Percentiles rank a stretch among this genome's conserved stretches.
Evolutionary conservation across 2,329 filamentous ascomycete genomes (phyloP).

Genomic region (Grosmannia penicillata): DNA sequence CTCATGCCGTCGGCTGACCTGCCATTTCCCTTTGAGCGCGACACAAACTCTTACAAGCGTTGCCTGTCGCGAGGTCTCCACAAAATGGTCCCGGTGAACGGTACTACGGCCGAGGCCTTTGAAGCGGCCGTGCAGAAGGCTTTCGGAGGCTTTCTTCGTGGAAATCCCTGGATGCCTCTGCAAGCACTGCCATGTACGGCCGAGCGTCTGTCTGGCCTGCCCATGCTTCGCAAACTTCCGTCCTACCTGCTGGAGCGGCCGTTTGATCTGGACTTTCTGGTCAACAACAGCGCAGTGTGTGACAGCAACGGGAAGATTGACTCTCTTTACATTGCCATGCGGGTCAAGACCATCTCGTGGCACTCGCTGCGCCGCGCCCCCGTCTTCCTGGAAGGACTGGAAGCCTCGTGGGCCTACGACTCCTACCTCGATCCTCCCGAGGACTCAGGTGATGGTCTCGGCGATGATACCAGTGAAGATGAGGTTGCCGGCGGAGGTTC

Average conservation of each 20-base stretch:
- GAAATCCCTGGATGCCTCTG: conserved; percentile 40
- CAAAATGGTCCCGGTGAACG: conserved; percentile 38
- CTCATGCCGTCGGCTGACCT: conserved; percentile 37
- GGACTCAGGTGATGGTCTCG: conserved; percentile 8
- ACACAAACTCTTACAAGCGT: conserved; percentile 45
- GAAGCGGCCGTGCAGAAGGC: conserved; percentile 29
- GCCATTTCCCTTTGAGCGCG: conserved; percentile 46
- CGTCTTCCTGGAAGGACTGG: conserved; percentile 35
- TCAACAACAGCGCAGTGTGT: conserved; percentile 38
- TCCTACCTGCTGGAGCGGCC: conserved; percentile 22
- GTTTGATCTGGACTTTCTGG: conserved; percentile 37
- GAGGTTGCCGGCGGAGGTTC: conserved; percentile 5
- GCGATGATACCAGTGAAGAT: conserved; percentile 11
- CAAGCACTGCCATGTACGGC: conserved; percentile 43
- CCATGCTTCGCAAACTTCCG: conserved; percentile 42
- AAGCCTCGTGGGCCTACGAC: conserved; percentile 39
- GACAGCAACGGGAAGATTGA: conserved; percentile 39
- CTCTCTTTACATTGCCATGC: conserved; percentile 45
- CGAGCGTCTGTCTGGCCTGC: conserved; percentile 36
- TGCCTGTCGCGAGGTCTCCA: conserved; percentile 46
- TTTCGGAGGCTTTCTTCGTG: conserved; percentile 33
- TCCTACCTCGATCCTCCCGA: conserved; percentile 29
- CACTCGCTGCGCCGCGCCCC: conserved; percentile 31
- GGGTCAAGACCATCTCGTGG: conserved; percentile 39
- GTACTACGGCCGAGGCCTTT: conserved; percentile 33